phyloP scores from a whole-genome alignment of 768 basidiomycete genomes.

The Leccinum ochraceum region DNA sequence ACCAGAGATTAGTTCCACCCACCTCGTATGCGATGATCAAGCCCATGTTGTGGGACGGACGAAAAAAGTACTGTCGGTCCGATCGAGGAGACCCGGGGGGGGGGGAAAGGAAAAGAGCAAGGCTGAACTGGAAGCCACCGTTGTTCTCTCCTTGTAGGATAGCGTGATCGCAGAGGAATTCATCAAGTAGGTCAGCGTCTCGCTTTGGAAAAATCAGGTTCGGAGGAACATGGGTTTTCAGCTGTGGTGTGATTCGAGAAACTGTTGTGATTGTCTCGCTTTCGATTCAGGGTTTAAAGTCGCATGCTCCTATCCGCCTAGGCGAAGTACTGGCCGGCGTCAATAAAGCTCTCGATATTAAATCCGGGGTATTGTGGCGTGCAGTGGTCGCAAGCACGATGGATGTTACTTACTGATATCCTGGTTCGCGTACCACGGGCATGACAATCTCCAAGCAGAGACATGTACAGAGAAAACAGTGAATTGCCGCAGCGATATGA shows the following conservation, averaged over 20 bases:
- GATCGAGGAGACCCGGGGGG: neutral
- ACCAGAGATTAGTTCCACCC: neutral
- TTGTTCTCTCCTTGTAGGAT: neutral
- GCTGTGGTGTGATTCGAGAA: neutral
- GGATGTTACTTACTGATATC: neutral
- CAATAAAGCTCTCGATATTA: neutral
- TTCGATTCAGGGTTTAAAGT: neutral
- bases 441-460: neutral
- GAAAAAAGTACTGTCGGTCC: neutral
- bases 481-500: neutral
- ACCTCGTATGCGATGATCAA: too few species aligned
- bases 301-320: neutral
- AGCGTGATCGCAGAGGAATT: neutral
- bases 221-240: neutral
- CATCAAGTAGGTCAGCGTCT: fast-evolving
- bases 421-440: neutral
- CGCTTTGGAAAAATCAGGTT: neutral
- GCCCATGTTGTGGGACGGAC: too few species aligned
- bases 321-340: too few species aligned
- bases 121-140: too few species aligned
- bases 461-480: neutral
- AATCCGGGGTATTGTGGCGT: neutral
- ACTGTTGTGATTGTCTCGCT: neutral
- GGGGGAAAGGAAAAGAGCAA: neutral
- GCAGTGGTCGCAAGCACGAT: neutral